Evolutionary conservation across 1,284 basidiomycete species (phyloP).

Genomic region (Phlebopus sp.): DNA sequence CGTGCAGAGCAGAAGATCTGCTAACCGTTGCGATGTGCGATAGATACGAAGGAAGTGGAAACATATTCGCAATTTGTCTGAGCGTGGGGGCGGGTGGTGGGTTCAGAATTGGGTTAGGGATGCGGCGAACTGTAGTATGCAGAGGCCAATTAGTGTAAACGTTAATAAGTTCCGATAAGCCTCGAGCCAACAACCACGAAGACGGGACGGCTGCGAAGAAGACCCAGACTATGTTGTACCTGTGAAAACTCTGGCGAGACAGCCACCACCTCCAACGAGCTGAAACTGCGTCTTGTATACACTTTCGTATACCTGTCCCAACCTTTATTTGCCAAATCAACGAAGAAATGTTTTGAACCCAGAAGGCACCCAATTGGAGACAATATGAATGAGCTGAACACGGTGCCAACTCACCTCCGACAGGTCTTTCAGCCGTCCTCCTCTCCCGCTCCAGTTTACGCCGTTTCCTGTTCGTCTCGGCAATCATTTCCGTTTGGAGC

Average conservation of each 20-base stretch:
- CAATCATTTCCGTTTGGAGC: slow-evolving; percentile 79
- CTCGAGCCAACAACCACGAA: background rate
- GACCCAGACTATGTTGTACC: background rate
- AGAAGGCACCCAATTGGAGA: background rate
- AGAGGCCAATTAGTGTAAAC: background rate
- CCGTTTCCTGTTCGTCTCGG: slow-evolving; percentile 79
- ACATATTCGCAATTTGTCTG: slow-evolving; percentile 47
- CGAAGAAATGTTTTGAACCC: background rate
- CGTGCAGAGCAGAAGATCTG: slow-evolving; percentile 12
- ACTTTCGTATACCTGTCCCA: too few relatives aligned
- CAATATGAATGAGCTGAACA: background rate
- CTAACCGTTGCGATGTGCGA: slow-evolving; percentile 20
- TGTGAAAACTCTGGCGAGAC: too few relatives aligned
- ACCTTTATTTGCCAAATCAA: too few relatives aligned
- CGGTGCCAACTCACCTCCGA: slow-evolving; percentile 51
- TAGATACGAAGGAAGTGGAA: slow-evolving; percentile 27
- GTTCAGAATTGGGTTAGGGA: slow-evolving; percentile 44
- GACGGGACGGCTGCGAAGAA: background rate
- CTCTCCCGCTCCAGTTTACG: slow-evolving; percentile 80
- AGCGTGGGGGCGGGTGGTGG: slow-evolving; percentile 45
- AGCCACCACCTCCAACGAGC: too few relatives aligned
- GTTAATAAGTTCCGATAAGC: background rate
- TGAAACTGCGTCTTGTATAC: too few relatives aligned
- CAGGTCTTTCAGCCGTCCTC: slow-evolving; percentile 69
- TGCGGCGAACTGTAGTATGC: slow-evolving; percentile 41